Evolutionary conservation across 1,284 basidiomycete species (phyloP).

Genomic region (Pisolithus thermaeus): DNA sequence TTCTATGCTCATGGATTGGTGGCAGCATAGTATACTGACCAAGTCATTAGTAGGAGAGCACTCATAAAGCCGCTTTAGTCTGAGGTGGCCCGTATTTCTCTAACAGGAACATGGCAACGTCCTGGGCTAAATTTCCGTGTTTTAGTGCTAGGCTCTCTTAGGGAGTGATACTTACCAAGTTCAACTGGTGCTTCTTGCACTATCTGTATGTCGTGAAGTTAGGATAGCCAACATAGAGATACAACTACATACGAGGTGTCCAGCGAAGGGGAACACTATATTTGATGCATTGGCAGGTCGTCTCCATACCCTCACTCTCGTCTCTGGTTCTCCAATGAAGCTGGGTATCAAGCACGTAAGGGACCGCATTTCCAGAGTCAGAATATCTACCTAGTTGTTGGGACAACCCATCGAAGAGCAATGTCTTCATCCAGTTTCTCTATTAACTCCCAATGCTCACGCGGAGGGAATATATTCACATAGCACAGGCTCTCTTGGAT

Average conservation of each 20-base stretch:
- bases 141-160: not conserved
- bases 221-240: not conserved
- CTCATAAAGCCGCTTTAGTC: conserved; percentile 10
- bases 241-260: conserved; percentile 49
- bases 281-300: conserved; percentile 56
- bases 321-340: conserved; percentile 33
- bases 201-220: conserved; percentile 28
- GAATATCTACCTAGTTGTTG: conserved; percentile 36
- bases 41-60: not conserved
- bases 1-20: no score
- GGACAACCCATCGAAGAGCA: conserved; percentile 51
- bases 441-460: conserved; percentile 44
- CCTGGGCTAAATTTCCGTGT: conserved; percentile 12
- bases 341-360: conserved; percentile 19
- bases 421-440: conserved; percentile 42
- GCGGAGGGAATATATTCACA: conserved; percentile 34
- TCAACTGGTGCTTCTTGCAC: conserved; percentile 40
- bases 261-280: conserved; percentile 43
- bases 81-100: conserved; percentile 4
- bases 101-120: conserved; percentile 22
- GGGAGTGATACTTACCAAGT: conserved; percentile 29
- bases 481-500: conserved; percentile 57
- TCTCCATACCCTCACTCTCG: conserved; percentile 49
- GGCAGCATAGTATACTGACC: no score
- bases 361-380: not conserved